Percentiles rank a stretch among this genome's conserved stretches.
These are phyloP conservation scores for Pascua guehoae DNA, from an alignment of 1,284 basidiomycete species.

Conservation along the genomic window DNA sequence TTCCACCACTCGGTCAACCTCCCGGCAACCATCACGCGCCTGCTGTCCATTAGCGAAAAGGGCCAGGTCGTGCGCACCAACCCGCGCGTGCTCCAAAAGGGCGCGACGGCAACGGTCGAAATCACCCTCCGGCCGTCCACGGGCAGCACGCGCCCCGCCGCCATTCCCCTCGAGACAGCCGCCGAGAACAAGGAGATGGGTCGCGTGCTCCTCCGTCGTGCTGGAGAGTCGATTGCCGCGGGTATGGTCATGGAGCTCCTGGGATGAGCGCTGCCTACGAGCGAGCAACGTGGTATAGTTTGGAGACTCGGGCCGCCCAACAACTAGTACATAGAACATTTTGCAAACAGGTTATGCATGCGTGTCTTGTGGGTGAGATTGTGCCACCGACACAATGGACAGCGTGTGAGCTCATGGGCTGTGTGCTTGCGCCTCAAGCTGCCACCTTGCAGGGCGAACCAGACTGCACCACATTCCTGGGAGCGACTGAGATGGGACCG, in stretches of 20 bases:
- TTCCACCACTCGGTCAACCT: conserved; percentile 93
- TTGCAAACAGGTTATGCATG: no score
- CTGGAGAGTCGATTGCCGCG: conserved; percentile 91
- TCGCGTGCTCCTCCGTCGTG: conserved; percentile 75
- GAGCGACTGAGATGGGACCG: no score
- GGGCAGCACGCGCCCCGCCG: conserved; percentile 54
- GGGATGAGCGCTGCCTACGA: not conserved
- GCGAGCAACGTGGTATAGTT: no score
- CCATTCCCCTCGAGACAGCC: conserved; percentile 83
- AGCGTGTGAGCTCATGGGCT: no score
- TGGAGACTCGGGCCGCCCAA: no score
- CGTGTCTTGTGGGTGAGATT: no score
- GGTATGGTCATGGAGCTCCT: conserved; percentile 52
- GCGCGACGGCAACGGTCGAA: conserved; percentile 76
- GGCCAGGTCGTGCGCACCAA: conserved; percentile 72
- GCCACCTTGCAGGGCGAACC: no score
- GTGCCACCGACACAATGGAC: no score
- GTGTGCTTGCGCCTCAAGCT: no score
- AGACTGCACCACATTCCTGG: no score
- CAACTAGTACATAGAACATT: no score
- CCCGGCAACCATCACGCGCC: conserved; percentile 77
- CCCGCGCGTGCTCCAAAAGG: conserved; percentile 81
- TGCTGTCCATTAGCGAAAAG: conserved; percentile 74
- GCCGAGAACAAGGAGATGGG: conserved; percentile 95
- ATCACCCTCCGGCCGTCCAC: conserved; percentile 62